These are phyloP conservation scores for Cryphonectria radicalis DNA, from an alignment of 2,329 filamentous ascomycete genomes.

Conservation along the genomic window DNA sequence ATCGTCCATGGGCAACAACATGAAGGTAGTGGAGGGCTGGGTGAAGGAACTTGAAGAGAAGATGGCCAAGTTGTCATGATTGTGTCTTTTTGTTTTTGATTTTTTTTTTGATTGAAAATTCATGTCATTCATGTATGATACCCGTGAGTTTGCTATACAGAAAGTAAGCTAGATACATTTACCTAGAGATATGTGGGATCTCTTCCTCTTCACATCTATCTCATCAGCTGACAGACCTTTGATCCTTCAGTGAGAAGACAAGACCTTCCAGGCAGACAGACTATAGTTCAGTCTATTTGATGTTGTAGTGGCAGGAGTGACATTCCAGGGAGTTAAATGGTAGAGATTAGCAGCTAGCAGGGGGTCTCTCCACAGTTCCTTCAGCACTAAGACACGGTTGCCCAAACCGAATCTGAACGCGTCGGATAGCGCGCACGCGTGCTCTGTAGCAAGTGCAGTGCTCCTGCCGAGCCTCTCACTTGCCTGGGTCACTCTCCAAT, in stretches of 20 bases:
- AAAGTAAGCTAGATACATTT: background rate
- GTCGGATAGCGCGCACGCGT: conserved; percentile 8
- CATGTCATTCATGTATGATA: conserved; percentile 41
- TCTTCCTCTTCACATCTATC: background rate
- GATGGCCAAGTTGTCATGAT: conserved; percentile 62
- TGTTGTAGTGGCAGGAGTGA: background rate
- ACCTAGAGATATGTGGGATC: background rate
- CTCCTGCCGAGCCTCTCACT: background rate
- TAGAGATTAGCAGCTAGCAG: background rate
- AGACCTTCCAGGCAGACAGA: background rate
- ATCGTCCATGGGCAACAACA: conserved; percentile 74
- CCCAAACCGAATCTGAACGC: background rate
- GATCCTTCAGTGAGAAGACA: background rate
- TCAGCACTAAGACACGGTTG: background rate
- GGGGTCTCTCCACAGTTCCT: background rate
- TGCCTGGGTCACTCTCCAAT: background rate
- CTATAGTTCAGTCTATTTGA: background rate
- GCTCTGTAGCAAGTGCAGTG: background rate
- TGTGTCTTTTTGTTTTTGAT: conserved; percentile 20
- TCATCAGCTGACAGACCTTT: background rate
- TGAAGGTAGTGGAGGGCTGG: conserved; percentile 85
- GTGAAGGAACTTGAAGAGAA: conserved; percentile 83
- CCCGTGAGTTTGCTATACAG: conserved; percentile 33
- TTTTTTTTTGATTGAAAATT: background rate
- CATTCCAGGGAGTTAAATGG: background rate